Evolutionary conservation across 179 eudicot genomes (phyloP).

Genomic region (Nepenthes alata): DNA sequence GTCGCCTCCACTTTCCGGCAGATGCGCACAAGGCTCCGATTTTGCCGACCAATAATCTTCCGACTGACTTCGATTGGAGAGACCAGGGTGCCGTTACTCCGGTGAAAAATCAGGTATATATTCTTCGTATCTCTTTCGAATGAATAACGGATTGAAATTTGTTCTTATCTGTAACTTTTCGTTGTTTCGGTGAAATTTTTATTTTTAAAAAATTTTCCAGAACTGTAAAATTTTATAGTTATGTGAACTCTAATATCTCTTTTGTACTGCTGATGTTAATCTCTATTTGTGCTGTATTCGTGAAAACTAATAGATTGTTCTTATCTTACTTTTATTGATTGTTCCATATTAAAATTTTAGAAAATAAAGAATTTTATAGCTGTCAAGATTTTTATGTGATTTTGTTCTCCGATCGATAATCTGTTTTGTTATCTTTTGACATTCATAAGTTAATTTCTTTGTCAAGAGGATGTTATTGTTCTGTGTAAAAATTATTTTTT

Average conservation of each 20-base stretch:
- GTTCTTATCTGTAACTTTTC: neutral
- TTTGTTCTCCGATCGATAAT: no score
- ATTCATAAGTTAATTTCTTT: no score
- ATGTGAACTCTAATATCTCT: no score
- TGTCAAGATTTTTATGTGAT: no score
- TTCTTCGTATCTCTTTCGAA: neutral
- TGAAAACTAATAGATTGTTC: neutral
- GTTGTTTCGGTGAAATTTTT: neutral
- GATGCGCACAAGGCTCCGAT: slow-evolving; percentile 68
- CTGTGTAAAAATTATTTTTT: no score
- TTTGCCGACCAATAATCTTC: slow-evolving; percentile 59
- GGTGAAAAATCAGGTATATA: slow-evolving; percentile 64
- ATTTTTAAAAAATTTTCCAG: neutral
- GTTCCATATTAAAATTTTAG: neutral
- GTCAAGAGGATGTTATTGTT: no score
- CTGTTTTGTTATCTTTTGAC: no score
- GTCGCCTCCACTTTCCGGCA: slow-evolving; percentile 30
- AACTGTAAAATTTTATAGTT: neutral
- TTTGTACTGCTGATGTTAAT: no score
- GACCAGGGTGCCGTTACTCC: slow-evolving; percentile 71
- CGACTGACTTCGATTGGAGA: slow-evolving; percentile 74
- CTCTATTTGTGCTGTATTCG: neutral
- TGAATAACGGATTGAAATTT: neutral
- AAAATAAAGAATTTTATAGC: no score
- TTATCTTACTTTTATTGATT: neutral